Evolutionary conservation across 2,329 filamentous ascomycete genomes (phyloP).

Genomic region (Fusarium xylarioides): DNA sequence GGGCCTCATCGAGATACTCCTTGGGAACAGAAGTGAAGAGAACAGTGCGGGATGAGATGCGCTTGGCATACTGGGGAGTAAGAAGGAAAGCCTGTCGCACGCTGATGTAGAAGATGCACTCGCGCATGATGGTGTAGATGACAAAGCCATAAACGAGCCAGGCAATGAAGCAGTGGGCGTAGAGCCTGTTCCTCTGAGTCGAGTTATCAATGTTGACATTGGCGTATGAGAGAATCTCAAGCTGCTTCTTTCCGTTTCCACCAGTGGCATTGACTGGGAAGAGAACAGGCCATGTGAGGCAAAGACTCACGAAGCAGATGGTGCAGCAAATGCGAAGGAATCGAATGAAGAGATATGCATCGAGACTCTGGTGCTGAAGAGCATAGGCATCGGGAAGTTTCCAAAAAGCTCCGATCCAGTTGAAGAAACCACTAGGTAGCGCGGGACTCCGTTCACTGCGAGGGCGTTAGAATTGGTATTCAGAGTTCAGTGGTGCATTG

Average conservation of each 20-base stretch:
- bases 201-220: slow-evolving; percentile 55
- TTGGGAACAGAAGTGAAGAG: slow-evolving; percentile 89
- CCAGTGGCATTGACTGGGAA: slow-evolving; percentile 87
- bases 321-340: slow-evolving; percentile 81
- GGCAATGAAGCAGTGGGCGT: slow-evolving; percentile 81
- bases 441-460: slow-evolving; percentile 63
- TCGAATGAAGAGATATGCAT: slow-evolving; percentile 87
- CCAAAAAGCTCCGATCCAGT: slow-evolving; percentile 71
- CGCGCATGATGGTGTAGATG: slow-evolving; percentile 87
- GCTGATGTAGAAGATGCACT: slow-evolving; percentile 93
- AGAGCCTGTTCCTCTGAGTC: slow-evolving; percentile 72
- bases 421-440: slow-evolving; percentile 65
- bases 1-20: slow-evolving; percentile 77
- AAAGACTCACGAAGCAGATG: slow-evolving; percentile 81
- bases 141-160: slow-evolving; percentile 90
- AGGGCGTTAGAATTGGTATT: slow-evolving; percentile 17
- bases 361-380: slow-evolving; percentile 86
- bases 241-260: slow-evolving; percentile 68
- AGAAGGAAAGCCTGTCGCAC: slow-evolving; percentile 93
- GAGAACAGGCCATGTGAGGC: slow-evolving; percentile 86
- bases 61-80: slow-evolving; percentile 81
- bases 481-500: background rate
- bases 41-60: slow-evolving; percentile 89
- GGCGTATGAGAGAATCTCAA: slow-evolving; percentile 59
- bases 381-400: slow-evolving; percentile 77